These are phyloP conservation scores for Yamadazyma oceani DNA, from an alignment of 1,139 yeast species.

Conservation along the genomic window DNA sequence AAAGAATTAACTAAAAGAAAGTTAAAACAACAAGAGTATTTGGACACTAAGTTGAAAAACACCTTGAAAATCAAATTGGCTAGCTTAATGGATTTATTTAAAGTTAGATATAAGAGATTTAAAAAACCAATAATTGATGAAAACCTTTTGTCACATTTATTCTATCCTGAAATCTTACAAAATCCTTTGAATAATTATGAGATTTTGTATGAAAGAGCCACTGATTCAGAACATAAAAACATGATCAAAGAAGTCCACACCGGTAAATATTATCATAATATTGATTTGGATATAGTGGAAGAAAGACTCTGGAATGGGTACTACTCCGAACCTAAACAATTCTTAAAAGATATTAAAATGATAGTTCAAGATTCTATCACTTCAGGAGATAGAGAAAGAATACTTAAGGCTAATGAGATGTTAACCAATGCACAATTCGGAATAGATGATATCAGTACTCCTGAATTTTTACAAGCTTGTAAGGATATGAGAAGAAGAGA, in stretches of 20 bases:
- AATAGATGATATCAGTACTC: conserved; percentile 80
- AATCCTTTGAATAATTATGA: conserved; percentile 43
- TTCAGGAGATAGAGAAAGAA: conserved; percentile 79
- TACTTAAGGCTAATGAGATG: conserved; percentile 93
- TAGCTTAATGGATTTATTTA: conserved; percentile 86
- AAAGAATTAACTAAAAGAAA: conserved; percentile 27
- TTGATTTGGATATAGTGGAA: conserved; percentile 92
- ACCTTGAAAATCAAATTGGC: conserved; percentile 81
- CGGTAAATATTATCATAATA: conserved; percentile 73
- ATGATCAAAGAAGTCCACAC: conserved; percentile 79
- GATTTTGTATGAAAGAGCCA: conserved; percentile 53
- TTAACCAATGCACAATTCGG: conserved; percentile 95
- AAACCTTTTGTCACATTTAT: conserved; percentile 65
- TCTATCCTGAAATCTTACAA: conserved; percentile 53
- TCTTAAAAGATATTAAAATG: conserved; percentile 77
- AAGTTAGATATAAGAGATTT: conserved; percentile 82
- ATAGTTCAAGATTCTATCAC: conserved; percentile 78
- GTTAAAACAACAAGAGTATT: conserved; percentile 56
- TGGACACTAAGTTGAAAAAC: conserved; percentile 82
- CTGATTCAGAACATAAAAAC: conserved; percentile 51
- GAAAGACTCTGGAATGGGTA: conserved; percentile 96
- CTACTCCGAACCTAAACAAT: conserved; percentile 91
- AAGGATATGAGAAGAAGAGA: conserved; percentile 74
- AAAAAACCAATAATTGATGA: conserved; percentile 90
- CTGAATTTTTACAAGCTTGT: conserved; percentile 76